Conservation (phyloP, 1,284 basidiomycete species). For the Coniophora puteana region DNA sequence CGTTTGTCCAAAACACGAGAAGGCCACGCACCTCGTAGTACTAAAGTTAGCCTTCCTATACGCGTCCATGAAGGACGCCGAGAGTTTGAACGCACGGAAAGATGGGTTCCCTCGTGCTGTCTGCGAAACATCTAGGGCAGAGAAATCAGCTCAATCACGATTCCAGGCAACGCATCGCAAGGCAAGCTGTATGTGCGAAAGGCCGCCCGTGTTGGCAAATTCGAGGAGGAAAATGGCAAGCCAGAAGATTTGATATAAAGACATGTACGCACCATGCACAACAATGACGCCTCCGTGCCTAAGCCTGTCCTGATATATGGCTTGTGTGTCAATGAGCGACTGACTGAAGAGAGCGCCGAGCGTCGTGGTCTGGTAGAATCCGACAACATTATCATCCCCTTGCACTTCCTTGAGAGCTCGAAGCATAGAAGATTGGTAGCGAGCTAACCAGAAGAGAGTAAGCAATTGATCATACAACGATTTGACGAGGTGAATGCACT, state of each 20-base stretch:
- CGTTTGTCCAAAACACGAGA: conserved; percentile 13
- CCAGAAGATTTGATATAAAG: too few relatives aligned
- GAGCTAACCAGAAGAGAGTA: conserved; percentile 40
- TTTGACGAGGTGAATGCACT: conserved; percentile 20
- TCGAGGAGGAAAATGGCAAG: too few relatives aligned
- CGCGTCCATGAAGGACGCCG: conserved; percentile 80
- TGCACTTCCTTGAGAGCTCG: conserved; percentile 89
- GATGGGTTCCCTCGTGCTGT: conserved; percentile 84
- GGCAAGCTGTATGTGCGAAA: too few relatives aligned
- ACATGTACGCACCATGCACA: conserved; percentile 70
- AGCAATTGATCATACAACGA: conserved; percentile 2
- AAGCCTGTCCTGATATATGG: conserved; percentile 75
- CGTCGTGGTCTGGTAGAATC: conserved; percentile 92
- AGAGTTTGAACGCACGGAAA: conserved; percentile 90
- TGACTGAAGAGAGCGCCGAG: conserved; percentile 93
- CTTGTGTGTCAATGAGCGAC: conserved; percentile 86
- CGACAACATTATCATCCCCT: conserved; percentile 92
- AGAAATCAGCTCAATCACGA: too few relatives aligned
- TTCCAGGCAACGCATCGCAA: too few relatives aligned
- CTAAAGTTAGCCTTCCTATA: conserved; percentile 89
- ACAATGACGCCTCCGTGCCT: conserved; percentile 87
- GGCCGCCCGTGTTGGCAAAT: too few relatives aligned
- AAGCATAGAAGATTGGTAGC: conserved; percentile 85
- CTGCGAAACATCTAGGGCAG: conserved; percentile 72
- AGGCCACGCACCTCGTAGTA: conserved; percentile 67